phyloP scores from a whole-genome alignment of 2,329 filamentous ascomycete genomes.

The Grosmannia penicillata region DNA sequence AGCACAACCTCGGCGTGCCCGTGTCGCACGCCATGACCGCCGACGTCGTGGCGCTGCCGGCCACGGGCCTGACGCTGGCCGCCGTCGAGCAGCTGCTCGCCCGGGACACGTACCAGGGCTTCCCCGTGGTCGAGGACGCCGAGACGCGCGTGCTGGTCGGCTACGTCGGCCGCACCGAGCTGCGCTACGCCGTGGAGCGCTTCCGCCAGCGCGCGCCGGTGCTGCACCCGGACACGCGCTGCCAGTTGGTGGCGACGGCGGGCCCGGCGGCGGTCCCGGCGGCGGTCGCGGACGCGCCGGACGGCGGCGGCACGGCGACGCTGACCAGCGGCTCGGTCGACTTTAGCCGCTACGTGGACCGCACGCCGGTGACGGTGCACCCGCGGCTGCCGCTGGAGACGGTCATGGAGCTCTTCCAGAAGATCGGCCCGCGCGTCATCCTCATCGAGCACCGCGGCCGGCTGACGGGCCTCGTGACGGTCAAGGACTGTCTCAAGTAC shows the following conservation, averaged over 20 bases:
- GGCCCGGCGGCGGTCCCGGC: not conserved
- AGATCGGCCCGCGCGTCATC: slow-evolving; percentile 83
- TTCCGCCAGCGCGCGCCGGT: slow-evolving; percentile 48
- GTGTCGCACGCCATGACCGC: slow-evolving; percentile 83
- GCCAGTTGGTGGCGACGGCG: slow-evolving; percentile 41
- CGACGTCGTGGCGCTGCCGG: slow-evolving; percentile 58
- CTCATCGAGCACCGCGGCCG: slow-evolving; percentile 80
- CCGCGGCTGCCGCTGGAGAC: slow-evolving; percentile 86
- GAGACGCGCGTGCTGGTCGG: slow-evolving; percentile 62
- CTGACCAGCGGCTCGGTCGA: too few relatives aligned
- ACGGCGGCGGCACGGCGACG: slow-evolving; percentile 15
- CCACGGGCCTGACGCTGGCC: slow-evolving; percentile 58
- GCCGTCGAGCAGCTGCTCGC: slow-evolving; percentile 62
- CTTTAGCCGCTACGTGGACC: slow-evolving; percentile 76
- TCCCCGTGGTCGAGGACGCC: slow-evolving; percentile 72
- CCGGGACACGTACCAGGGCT: slow-evolving; percentile 78
- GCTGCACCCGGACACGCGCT: slow-evolving; percentile 54
- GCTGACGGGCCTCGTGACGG: slow-evolving; percentile 74
- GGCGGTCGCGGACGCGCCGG: not conserved
- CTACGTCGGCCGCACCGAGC: slow-evolving; percentile 84
- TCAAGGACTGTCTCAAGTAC: slow-evolving; percentile 94
- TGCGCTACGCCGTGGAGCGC: slow-evolving; percentile 79
- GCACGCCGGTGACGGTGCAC: slow-evolving; percentile 80
- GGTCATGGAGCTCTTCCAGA: slow-evolving; percentile 97
- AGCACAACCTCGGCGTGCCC: slow-evolving; percentile 89